Evolutionary conservation across 2,329 filamentous ascomycete species (phyloP).

Genomic region (Fusarium sp.): DNA sequence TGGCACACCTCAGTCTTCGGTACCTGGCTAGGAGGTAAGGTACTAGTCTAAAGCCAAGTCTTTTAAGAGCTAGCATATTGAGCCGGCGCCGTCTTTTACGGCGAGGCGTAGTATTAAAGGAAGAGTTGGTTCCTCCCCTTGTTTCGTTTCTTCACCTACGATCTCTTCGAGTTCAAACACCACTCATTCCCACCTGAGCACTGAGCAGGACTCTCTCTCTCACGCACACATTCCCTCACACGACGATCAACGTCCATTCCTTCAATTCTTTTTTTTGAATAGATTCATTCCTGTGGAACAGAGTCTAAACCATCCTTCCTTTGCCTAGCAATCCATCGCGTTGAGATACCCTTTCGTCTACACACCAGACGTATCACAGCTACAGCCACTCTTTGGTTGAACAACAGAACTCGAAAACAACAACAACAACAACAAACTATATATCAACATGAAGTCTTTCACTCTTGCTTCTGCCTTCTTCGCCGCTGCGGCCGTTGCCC

Average conservation of each 20-base stretch:
- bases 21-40: constrained; percentile 29
- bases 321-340: constrained; percentile 26
- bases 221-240: constrained; percentile 40
- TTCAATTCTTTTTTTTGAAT: constrained; percentile 35
- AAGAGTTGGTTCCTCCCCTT: constrained; percentile 40
- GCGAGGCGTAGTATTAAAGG: constrained; percentile 40
- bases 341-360: constrained; percentile 40
- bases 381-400: constrained; percentile 35
- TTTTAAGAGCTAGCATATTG: constrained; percentile 36
- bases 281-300: constrained; percentile 45
- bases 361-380: constrained; percentile 31
- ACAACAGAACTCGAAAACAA: constrained; percentile 31
- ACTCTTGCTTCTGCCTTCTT: constrained; percentile 46
- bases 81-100: constrained; percentile 31
- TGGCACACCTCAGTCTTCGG: constrained; percentile 19
- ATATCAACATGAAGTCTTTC: constrained; percentile 54
- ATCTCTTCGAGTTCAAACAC: constrained; percentile 42
- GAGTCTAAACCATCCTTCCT: constrained; percentile 37
- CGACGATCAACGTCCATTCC: constrained; percentile 37
- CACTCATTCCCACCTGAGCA: constrained; percentile 45
- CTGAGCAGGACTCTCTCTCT: constrained; percentile 41
- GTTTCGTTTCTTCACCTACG: constrained; percentile 38
- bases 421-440: constrained; percentile 5
- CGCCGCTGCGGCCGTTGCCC: constrained; percentile 58
- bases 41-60: constrained; percentile 35